phyloP scores from a whole-genome alignment of 2,329 filamentous ascomycete genomes.

The Paecilomyces variotii region DNA sequence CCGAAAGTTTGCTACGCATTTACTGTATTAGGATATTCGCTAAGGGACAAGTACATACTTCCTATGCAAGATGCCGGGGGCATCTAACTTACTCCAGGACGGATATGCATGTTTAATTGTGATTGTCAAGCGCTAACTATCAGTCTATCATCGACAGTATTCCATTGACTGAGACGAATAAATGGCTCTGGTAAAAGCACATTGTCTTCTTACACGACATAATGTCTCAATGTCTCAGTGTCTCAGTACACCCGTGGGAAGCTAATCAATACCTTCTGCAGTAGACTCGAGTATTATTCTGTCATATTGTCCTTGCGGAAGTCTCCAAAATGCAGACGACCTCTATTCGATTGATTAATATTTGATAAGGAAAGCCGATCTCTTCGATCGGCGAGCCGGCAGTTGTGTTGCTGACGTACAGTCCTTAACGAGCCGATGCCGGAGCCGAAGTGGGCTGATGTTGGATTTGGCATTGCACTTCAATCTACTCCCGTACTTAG shows the following conservation, averaged over 20 bases:
- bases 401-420: background rate
- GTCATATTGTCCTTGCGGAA: background rate
- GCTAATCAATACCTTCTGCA: too few relatives aligned
- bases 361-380: background rate
- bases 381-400: background rate
- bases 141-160: background rate
- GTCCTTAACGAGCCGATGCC: background rate
- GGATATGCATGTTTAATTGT: background rate
- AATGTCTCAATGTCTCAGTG: background rate
- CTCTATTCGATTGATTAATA: too few relatives aligned
- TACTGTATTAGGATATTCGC: background rate
- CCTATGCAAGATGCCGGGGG: background rate
- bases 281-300: too few relatives aligned
- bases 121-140: background rate
- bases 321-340: background rate
- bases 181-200: background rate
- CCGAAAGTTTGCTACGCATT: background rate
- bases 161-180: background rate
- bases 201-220: background rate
- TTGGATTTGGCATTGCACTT: background rate
- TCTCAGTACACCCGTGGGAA: too few relatives aligned
- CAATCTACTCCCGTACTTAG: too few relatives aligned
- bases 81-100: background rate
- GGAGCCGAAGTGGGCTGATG: background rate
- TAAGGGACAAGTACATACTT: background rate